These are phyloP conservation scores for Penicillium taxi DNA, from an alignment of 495 filamentous ascomycete species.

Conservation along the genomic window DNA sequence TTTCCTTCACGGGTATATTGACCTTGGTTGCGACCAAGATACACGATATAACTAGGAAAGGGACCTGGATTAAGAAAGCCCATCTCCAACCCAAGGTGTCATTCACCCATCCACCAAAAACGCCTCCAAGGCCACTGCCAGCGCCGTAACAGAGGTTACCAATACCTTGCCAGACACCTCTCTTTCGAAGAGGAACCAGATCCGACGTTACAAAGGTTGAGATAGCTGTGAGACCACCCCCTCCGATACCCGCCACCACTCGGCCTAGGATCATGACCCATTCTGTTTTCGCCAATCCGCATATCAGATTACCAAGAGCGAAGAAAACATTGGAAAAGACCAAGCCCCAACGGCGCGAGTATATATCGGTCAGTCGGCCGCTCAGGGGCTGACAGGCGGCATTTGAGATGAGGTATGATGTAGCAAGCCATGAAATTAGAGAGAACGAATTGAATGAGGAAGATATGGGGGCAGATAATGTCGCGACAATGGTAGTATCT, in stretches of 20 bases:
- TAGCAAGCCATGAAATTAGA: constrained; percentile 86
- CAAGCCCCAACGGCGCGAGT: constrained; percentile 67
- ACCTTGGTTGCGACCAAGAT: constrained; percentile 60
- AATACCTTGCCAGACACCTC: constrained; percentile 79
- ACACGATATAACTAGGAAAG: constrained; percentile 53
- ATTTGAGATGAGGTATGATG: constrained; percentile 84
- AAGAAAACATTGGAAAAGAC: constrained; percentile 77
- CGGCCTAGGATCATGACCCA: constrained; percentile 70
- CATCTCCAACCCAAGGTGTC: constrained; percentile 66
- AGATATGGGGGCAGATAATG: constrained; percentile 76
- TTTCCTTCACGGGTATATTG: constrained; percentile 66
- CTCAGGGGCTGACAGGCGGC: constrained; percentile 80
- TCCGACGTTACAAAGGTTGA: constrained; percentile 76
- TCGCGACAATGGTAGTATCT: constrained; percentile 81
- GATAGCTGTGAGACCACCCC: constrained; percentile 76
- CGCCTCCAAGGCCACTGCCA: constrained; percentile 53
- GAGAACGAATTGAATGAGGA: constrained; percentile 75
- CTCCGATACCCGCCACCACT: constrained; percentile 76
- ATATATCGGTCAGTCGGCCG: constrained; percentile 84
- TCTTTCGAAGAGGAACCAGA: constrained; percentile 70
- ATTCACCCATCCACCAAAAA: constrained; percentile 75
- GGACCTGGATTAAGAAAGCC: constrained; percentile 79
- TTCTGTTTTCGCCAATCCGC: constrained; percentile 66
- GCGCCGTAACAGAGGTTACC: constrained; percentile 72
- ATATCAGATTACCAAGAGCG: constrained; percentile 73